These are phyloP conservation scores for Hirschfeldia incana DNA, from an alignment of 345 rosid species.

Conservation along the genomic window DNA sequence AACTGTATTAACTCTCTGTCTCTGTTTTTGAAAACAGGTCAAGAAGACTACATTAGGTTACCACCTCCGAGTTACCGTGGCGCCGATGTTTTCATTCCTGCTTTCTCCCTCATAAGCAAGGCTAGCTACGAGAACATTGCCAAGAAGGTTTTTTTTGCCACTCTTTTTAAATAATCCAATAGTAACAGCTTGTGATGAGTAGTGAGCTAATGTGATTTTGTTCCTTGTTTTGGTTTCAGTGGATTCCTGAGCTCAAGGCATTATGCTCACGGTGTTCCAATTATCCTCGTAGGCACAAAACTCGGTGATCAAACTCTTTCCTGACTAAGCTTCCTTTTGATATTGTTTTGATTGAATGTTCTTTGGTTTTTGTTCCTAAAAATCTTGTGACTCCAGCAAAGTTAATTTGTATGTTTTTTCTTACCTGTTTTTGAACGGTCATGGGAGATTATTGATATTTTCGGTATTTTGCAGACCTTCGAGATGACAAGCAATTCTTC, in stretches of 20 bases:
- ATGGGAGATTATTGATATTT: not conserved
- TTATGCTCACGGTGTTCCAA: slow-evolving; percentile 86
- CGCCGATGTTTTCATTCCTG: slow-evolving; percentile 92
- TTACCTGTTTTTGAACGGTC: not conserved
- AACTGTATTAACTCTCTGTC: no score
- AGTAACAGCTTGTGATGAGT: not conserved
- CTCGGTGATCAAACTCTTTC: slow-evolving; percentile 49
- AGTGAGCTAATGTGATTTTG: not conserved
- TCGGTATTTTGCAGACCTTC: slow-evolving; percentile 53
- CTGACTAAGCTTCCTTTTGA: not conserved
- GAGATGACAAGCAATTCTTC: slow-evolving; percentile 68
- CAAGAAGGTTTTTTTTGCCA: slow-evolving; percentile 70
- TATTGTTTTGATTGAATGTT: no score
- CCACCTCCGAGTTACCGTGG: slow-evolving; percentile 84
- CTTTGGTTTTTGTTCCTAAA: no score
- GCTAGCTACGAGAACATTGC: slow-evolving; percentile 97
- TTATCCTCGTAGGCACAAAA: slow-evolving; percentile 86
- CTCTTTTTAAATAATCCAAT: not conserved
- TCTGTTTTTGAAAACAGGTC: slow-evolving; percentile 52
- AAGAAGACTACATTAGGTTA: slow-evolving; percentile 86
- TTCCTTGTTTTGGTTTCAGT: slow-evolving; percentile 42
- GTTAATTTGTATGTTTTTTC: no score
- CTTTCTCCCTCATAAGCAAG: slow-evolving; percentile 96
- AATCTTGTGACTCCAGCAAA: no score
- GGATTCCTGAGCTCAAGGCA: slow-evolving; percentile 95